phyloP scores from a whole-genome alignment of 441 rosid genomes.

The Gossypium lobatum region DNA sequence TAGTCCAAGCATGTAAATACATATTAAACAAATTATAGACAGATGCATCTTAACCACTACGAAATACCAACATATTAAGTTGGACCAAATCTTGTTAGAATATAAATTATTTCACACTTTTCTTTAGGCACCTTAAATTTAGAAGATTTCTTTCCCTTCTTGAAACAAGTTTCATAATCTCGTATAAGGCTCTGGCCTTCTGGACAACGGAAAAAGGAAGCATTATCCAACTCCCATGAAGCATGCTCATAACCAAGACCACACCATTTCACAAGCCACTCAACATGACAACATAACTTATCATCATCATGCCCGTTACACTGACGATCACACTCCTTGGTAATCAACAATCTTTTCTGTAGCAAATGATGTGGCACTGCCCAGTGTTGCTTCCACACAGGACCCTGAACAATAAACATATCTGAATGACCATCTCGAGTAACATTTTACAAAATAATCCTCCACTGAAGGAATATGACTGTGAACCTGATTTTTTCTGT shows the following conservation, averaged over 20 bases:
- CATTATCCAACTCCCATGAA: conserved; percentile 58
- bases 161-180: conserved; percentile 35
- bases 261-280: conserved; percentile 68
- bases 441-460: neutral
- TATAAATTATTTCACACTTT: neutral
- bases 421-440: neutral
- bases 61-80: neutral
- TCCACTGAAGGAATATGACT: neutral
- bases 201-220: conserved; percentile 31
- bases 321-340: conserved; percentile 14
- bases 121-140: conserved; percentile 25
- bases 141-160: conserved; percentile 25
- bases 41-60: neutral
- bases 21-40: neutral
- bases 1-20: neutral
- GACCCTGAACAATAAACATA: conserved; percentile 27
- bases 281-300: conserved; percentile 23
- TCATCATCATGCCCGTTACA: neutral
- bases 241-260: conserved; percentile 58
- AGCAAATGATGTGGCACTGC: conserved; percentile 45
- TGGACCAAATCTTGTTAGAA: neutral
- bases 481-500: conserved; percentile 35
- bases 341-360: conserved; percentile 28
- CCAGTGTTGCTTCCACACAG: conserved; percentile 45
- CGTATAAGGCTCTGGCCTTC: conserved; percentile 34